phyloP scores from a whole-genome alignment of 2,329 filamentous ascomycete genomes.

The Colletotrichum brevisporum region DNA sequence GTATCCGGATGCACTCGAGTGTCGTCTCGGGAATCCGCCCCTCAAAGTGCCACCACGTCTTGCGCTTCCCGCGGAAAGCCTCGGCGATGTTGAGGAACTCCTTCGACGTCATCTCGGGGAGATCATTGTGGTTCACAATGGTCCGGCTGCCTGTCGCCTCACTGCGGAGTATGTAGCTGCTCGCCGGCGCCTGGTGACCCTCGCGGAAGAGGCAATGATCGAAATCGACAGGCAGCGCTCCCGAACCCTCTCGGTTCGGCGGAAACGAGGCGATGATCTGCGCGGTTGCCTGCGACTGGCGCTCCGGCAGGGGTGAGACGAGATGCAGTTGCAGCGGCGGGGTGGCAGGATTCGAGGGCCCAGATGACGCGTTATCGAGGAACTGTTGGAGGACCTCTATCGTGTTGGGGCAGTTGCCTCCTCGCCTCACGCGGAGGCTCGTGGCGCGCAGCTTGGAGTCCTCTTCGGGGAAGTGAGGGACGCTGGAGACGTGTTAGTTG shows the following conservation, averaged over 20 bases:
- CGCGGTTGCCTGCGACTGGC: slow-evolving; percentile 62
- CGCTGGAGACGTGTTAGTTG: slow-evolving; percentile 56
- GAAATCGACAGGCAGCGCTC: slow-evolving; percentile 60
- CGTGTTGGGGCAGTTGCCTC: slow-evolving; percentile 81
- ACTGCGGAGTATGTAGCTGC: slow-evolving; percentile 79
- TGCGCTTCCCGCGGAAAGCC: slow-evolving; percentile 52
- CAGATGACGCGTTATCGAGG: slow-evolving; percentile 46
- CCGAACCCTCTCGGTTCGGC: slow-evolving; percentile 34
- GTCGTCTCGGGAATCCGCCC: slow-evolving; percentile 76
- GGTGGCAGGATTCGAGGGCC: not conserved
- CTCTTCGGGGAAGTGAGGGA: slow-evolving; percentile 77
- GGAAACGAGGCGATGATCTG: slow-evolving; percentile 70
- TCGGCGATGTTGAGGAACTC: slow-evolving; percentile 69
- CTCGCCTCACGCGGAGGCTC: slow-evolving; percentile 70
- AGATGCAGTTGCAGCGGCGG: slow-evolving; percentile 56
- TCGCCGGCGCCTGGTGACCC: slow-evolving; percentile 69
- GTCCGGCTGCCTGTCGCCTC: slow-evolving; percentile 72
- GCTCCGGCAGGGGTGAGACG: slow-evolving; percentile 68
- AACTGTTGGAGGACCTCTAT: slow-evolving; percentile 80
- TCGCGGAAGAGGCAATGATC: slow-evolving; percentile 72
- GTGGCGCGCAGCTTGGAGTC: slow-evolving; percentile 81
- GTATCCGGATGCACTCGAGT: slow-evolving; percentile 69
- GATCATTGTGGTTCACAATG: slow-evolving; percentile 77
- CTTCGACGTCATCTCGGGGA: slow-evolving; percentile 75
- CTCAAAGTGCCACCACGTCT: slow-evolving; percentile 77